phyloP scores from a whole-genome alignment of 306 rosid species.

The Casuarina glauca region DNA sequence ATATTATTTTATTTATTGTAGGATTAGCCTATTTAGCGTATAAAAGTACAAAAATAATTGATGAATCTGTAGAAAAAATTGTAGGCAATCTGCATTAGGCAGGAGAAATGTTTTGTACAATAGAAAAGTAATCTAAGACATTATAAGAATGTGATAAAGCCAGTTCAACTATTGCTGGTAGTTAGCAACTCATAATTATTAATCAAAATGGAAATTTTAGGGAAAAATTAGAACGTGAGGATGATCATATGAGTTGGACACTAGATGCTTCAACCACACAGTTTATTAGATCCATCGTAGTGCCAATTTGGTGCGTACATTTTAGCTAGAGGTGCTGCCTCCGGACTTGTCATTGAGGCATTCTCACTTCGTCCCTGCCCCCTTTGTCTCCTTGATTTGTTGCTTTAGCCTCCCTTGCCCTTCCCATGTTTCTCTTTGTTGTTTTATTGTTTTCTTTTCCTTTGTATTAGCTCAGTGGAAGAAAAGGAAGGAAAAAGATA shows the following conservation, averaged over 20 bases:
- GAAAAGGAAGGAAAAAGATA: neutral
- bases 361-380: no score
- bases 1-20: neutral
- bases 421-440: no score
- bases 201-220: neutral
- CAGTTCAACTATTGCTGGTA: neutral
- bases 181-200: neutral
- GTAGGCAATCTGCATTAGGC: neutral
- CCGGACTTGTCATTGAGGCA: no score
- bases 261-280: no score
- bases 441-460: no score
- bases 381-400: no score
- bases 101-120: neutral
- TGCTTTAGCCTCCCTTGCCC: no score
- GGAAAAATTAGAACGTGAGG: neutral
- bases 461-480: no score
- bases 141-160: neutral
- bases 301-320: no score
- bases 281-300: no score
- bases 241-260: neutral
- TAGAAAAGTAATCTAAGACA: neutral
- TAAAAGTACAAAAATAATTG: neutral
- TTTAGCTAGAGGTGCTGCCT: no score
- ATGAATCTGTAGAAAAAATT: neutral
- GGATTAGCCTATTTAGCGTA: neutral